Evolutionary conservation across 352 stramenopile species (phyloP), one percentile per base, ranked within the genome.

Genomic region (Phytophthora aleatoria): DNA sequence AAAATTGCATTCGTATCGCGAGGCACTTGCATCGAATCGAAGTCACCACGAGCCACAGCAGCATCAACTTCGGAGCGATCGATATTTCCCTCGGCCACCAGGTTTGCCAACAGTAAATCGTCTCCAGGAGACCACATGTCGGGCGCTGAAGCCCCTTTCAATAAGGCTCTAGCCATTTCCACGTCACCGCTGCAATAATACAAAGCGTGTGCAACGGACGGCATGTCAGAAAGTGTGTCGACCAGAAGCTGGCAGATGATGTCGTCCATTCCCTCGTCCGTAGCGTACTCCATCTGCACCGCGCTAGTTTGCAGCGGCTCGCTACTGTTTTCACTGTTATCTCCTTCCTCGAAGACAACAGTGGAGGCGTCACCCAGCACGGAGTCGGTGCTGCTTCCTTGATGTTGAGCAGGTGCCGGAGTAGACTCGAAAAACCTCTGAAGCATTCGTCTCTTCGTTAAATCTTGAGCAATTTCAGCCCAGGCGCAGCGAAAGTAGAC

Each of bases 81-180:
- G 49, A 74, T 71, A 30, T 59, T 48, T 7, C 74, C 66, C 3
- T 69, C 53, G 10, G 47, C 45, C 15, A 71, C 45, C 47, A 76
- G 55, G 12, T 39, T 53, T 12, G 38, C 55, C n/a, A 91, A 65
- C 30, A 89, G 57, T 26, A 75, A 36, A 41, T 90, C 83, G 28
- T 91, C 83, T 9, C 71, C 52, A 26, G 69, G 64, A 3, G 64
- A 83, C 83, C 83, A 91, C 13, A 87, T 72, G 38, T 54, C 67
- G 1, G 50, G 16, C 8, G 74, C 64, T 12, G 50, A 79, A 35
- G 45, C 45, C 9, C 73, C 75, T 26, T 58, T 68, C 35, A 87
- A 63, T 26, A 82, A 84, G n/a, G 42, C 33, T 33, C 24, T 66
- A n/a, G 76, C 67, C 50, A 69, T 54, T 2, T 60, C 50, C 11